phyloP scores from a whole-genome alignment of 768 basidiomycete species.

The Nidularia sp. region DNA sequence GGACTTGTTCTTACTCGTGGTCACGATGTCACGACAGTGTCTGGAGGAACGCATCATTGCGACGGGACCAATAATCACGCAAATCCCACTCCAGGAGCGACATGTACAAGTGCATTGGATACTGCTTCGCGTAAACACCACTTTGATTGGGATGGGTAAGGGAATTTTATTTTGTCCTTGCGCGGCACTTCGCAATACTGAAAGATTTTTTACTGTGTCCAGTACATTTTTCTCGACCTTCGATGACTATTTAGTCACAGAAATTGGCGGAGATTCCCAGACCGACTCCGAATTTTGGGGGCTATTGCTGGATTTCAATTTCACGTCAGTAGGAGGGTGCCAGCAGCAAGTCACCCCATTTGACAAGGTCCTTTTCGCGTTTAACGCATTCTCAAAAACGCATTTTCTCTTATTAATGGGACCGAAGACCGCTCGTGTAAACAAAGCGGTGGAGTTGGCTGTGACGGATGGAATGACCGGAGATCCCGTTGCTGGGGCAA shows the following conservation, averaged over 20 bases:
- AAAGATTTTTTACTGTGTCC: not conserved
- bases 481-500: slow-evolving; percentile 21
- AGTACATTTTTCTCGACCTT: slow-evolving; percentile 29
- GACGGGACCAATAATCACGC: slow-evolving; percentile 36
- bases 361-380: slow-evolving; percentile 33
- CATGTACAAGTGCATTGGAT: slow-evolving; percentile 38
- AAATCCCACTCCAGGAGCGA: slow-evolving; percentile 31
- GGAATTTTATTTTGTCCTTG: too few species aligned
- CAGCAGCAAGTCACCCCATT: slow-evolving; percentile 25
- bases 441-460: slow-evolving; percentile 21
- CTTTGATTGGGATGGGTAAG: slow-evolving; percentile 38
- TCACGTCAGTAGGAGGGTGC: slow-evolving; percentile 34
- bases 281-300: slow-evolving; percentile 31
- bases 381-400: slow-evolving; percentile 27
- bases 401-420: slow-evolving; percentile 31
- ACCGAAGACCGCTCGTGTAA: slow-evolving; percentile 13
- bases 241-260: slow-evolving; percentile 39
- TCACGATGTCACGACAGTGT: slow-evolving; percentile 32
- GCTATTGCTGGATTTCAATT: slow-evolving; percentile 26
- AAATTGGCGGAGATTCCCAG: slow-evolving; percentile 24
- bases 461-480: slow-evolving; percentile 31
- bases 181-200: too few species aligned
- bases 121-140: slow-evolving; percentile 25
- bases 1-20: slow-evolving; percentile 30
- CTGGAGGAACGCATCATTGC: slow-evolving; percentile 35